Conservation (phyloP, 805 yeast genomes). For the Blastobotrys americana region DNA sequence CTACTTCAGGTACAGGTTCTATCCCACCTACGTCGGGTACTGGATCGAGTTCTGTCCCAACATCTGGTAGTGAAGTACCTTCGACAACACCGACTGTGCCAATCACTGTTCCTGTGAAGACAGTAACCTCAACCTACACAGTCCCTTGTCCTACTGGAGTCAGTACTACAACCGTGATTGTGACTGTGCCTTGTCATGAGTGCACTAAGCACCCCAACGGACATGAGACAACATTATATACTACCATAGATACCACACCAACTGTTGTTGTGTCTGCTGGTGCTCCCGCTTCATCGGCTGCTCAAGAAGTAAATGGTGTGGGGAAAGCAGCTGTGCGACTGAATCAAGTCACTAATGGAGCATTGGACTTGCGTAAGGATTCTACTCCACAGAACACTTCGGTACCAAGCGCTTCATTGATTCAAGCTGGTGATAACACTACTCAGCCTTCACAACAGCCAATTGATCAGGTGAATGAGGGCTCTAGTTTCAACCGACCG, state of each 20-base stretch:
- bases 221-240: not conserved
- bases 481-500: not conserved
- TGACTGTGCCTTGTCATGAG: not conserved
- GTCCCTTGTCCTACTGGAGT: not conserved
- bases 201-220: not conserved
- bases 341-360: too few relatives aligned
- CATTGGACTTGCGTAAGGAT: too few relatives aligned
- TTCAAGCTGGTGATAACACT: too few relatives aligned
- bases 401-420: too few relatives aligned
- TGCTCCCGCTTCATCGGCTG: not conserved
- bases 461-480: not conserved
- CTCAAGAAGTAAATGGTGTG: too few relatives aligned
- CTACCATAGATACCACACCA: not conserved
- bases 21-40: not conserved
- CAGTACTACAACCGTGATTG: not conserved
- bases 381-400: too few relatives aligned
- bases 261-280: not conserved
- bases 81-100: not conserved
- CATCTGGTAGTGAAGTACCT: not conserved
- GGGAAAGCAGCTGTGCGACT: too few relatives aligned
- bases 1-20: not conserved
- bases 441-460: too few relatives aligned
- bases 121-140: not conserved
- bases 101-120: not conserved
- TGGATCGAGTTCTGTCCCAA: not conserved